Base-by-base conservation (phyloP, 2,329 filamentous ascomycete genomes). In the Diaporthe nobilis region DNA sequence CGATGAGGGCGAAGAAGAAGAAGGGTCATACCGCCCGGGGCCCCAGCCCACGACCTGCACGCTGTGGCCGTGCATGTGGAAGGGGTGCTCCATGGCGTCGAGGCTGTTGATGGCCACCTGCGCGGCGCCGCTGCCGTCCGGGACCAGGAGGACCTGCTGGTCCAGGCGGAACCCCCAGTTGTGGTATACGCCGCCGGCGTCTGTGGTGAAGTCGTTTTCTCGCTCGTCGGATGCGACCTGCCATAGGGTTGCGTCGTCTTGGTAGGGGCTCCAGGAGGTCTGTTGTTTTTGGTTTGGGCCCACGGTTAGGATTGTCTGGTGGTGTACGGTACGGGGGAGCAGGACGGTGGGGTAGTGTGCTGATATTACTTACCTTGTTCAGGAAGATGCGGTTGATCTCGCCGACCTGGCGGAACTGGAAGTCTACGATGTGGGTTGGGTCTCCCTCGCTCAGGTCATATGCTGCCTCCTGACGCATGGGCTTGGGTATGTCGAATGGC, bases 11-110 rank as follows among this genome's bases (percentile, higher is more conserved):
- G 72, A 25, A 1, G 28, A 47, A 6, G 68, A 47, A 0, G 72
- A 47, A 12, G 72, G 53, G 71, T 81, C 82, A 78, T 80, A 85
- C 74, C 75, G 76, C 44, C 84, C 84, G 1, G 71, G 71, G 61
- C 84, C 84, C 84, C 84, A 85, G 76, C 82, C 84, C 57, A 85
- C 84, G 61, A 85, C 77, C 75, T 85, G 84, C 79, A 85, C 85
- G 57, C 80, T 82, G 78, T 85, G 84, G 58, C 84, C 84, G 81
- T 85, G 84, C 74, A 85, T 77, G 72, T 85, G 84, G 80, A 83
- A 85, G 2, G 84, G 84, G 73, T 85, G 84, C 76, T 84, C 82
- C 84, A 85, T 85, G 51, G 79, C 82, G 77, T 85, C 84, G 28
- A 78, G 77, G 25, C 83, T 84, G 76, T 84, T 85, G 70, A 85